Percentiles rank a stretch among this genome's conserved stretches.
Evolutionary conservation across 176 grass and related monocot species (phyloP).

Genomic region (Tillandsia leiboldiana): DNA sequence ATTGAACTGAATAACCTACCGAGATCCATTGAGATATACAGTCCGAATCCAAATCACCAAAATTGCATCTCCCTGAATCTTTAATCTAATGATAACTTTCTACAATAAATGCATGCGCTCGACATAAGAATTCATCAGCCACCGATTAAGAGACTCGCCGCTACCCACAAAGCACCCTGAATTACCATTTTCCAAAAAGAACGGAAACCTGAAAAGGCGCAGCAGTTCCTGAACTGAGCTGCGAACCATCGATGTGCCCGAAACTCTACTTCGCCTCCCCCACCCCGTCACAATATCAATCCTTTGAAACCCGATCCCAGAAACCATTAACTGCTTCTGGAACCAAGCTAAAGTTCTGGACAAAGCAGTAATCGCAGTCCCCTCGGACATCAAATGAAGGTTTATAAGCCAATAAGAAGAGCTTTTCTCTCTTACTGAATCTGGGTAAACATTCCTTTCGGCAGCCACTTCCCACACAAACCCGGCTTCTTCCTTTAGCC

Average conservation of each 20-base stretch:
- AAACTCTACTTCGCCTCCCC: slow-evolving; percentile 85
- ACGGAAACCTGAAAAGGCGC: slow-evolving; percentile 60
- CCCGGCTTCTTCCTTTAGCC: slow-evolving; percentile 93
- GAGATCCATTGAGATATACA: not conserved
- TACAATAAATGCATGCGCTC: slow-evolving; percentile 94
- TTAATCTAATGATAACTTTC: slow-evolving; percentile 11
- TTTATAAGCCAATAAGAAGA: slow-evolving; percentile 82
- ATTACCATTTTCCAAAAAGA: slow-evolving; percentile 53
- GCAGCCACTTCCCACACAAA: slow-evolving; percentile 88
- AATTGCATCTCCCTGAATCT: slow-evolving; percentile 35
- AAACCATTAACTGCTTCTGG: slow-evolving; percentile 49
- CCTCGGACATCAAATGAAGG: slow-evolving; percentile 91
- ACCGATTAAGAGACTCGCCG: slow-evolving; percentile 68
- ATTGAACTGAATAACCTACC: not conserved
- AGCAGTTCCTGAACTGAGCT: slow-evolving; percentile 76
- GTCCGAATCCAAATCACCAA: slow-evolving; percentile 29
- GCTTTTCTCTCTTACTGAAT: slow-evolving; percentile 69
- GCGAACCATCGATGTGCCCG: slow-evolving; percentile 66
- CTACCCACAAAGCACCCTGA: slow-evolving; percentile 77
- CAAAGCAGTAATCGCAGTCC: slow-evolving; percentile 69
- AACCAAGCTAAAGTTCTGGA: slow-evolving; percentile 90
- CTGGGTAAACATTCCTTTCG: slow-evolving; percentile 86
- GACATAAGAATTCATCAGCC: slow-evolving; percentile 89
- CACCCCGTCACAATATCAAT: slow-evolving; percentile 93
- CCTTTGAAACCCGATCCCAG: slow-evolving; percentile 40